Conservation (phyloP, 176 grass and related monocot genomes). For the Hyparrhenia diplandra region DNA sequence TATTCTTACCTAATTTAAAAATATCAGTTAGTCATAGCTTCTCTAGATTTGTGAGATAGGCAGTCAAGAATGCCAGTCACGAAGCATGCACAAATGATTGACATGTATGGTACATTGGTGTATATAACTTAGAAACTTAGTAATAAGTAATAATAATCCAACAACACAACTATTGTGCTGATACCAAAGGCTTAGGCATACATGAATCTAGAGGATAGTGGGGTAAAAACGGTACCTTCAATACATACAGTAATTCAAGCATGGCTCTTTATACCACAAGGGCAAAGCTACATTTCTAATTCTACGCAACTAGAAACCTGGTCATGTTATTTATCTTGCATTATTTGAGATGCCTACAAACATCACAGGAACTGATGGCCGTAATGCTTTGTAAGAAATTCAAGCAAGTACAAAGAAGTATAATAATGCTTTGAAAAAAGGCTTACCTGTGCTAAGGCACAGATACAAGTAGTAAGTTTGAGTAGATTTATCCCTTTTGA, state of each 20-base stretch:
- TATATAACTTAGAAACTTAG: neutral
- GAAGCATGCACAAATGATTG: conserved; percentile 6
- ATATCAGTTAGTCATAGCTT: no score
- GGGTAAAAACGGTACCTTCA: neutral
- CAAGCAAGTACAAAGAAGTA: neutral
- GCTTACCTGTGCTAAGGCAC: conserved; percentile 81
- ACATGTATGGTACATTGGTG: neutral
- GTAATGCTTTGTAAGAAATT: conserved; percentile 1
- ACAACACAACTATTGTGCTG: neutral
- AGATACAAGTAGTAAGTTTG: conserved; percentile 85
- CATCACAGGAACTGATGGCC: neutral
- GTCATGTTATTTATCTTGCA: neutral
- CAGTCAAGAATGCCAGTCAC: neutral
- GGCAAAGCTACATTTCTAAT: neutral
- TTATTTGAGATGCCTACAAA: conserved; percentile 2
- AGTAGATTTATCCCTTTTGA: conserved; percentile 88
- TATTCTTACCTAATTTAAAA: no score
- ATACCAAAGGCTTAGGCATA: neutral
- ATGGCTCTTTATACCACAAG: neutral
- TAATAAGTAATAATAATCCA: neutral
- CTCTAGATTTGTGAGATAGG: conserved; percentile 3
- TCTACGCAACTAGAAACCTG: conserved; percentile 1
- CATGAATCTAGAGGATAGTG: neutral
- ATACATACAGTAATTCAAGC: neutral
- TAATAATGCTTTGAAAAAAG: conserved; percentile 17